phyloP scores from a whole-genome alignment of 106 monocot species.

The Dendrobium nobile region DNA sequence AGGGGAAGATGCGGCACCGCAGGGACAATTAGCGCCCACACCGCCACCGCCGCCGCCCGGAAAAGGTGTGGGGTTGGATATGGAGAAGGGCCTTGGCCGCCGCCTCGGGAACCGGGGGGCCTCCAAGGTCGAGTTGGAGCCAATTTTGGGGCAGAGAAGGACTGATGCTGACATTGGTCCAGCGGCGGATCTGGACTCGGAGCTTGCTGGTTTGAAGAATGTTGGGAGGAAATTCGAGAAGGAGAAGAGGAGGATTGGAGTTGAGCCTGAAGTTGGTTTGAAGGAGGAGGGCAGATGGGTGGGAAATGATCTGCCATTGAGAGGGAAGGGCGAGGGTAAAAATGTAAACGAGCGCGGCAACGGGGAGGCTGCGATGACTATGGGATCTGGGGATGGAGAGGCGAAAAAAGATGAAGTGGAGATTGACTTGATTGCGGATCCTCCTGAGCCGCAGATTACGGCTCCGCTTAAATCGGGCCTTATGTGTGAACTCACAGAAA shows the following conservation, averaged over 20 bases:
- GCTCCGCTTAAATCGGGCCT: slow-evolving; percentile 24
- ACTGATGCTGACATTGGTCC: slow-evolving; percentile 10
- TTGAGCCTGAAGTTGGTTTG: slow-evolving; percentile 8
- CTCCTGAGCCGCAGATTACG: slow-evolving; percentile 27
- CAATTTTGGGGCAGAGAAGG: slow-evolving; percentile 33
- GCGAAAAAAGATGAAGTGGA: slow-evolving; percentile 26
- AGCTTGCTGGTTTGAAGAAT: not conserved
- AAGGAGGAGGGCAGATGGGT: slow-evolving; percentile 10
- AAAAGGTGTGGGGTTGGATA: not conserved
- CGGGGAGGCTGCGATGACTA: slow-evolving; percentile 8
- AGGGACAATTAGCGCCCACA: not conserved
- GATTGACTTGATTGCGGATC: slow-evolving; percentile 40
- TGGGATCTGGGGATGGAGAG: slow-evolving; percentile 15
- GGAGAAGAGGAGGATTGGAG: slow-evolving; percentile 16
- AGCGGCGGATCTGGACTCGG: not conserved
- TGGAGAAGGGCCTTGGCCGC: slow-evolving; percentile 4
- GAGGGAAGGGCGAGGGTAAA: slow-evolving; percentile 5
- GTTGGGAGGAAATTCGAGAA: slow-evolving; percentile 16
- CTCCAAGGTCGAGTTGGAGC: slow-evolving; percentile 21
- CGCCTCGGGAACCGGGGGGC: not conserved
- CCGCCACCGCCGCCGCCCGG: not conserved
- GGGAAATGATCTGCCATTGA: not conserved
- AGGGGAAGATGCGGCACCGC: not conserved
- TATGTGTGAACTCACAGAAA: slow-evolving; percentile 42
- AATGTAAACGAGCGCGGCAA: slow-evolving; percentile 3